phyloP scores from a whole-genome alignment of 1,284 basidiomycete species.

The Irpex lacteus region DNA sequence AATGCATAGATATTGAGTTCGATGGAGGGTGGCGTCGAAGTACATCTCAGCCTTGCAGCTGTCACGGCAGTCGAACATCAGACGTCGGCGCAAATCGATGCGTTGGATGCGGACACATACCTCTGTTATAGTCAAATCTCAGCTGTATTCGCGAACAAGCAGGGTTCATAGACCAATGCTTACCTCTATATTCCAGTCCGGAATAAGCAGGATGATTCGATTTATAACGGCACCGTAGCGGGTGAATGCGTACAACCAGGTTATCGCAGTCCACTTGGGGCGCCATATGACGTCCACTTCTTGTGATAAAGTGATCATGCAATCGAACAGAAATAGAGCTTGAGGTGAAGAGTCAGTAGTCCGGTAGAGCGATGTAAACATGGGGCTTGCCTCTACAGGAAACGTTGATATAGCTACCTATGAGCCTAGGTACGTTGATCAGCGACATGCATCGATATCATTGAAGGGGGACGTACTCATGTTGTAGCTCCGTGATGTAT shows the following conservation, averaged over 20 bases:
- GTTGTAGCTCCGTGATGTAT: too few relatives aligned
- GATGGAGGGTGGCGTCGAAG: neutral
- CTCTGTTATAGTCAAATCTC: neutral
- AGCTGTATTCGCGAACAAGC: neutral
- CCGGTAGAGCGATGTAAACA: too few relatives aligned
- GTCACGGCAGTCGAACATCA: neutral
- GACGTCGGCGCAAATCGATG: neutral
- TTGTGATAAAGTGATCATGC: neutral
- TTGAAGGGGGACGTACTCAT: too few relatives aligned
- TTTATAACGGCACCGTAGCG: neutral
- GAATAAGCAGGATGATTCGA: neutral
- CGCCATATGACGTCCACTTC: neutral
- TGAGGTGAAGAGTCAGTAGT: neutral
- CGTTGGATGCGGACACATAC: neutral
- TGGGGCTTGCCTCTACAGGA: too few relatives aligned
- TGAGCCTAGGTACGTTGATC: too few relatives aligned
- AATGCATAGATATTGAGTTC: neutral
- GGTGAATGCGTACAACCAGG: neutral
- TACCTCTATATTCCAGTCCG: neutral
- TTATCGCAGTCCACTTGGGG: neutral
- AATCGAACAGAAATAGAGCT: neutral
- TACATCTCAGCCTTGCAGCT: neutral
- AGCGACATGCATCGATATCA: too few relatives aligned
- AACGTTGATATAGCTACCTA: too few relatives aligned
- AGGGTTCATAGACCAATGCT: neutral